These are phyloP conservation scores for Coemansia sp. DNA, from an alignment of 192 early-diverging fungal genomes.

Conservation along the genomic window DNA sequence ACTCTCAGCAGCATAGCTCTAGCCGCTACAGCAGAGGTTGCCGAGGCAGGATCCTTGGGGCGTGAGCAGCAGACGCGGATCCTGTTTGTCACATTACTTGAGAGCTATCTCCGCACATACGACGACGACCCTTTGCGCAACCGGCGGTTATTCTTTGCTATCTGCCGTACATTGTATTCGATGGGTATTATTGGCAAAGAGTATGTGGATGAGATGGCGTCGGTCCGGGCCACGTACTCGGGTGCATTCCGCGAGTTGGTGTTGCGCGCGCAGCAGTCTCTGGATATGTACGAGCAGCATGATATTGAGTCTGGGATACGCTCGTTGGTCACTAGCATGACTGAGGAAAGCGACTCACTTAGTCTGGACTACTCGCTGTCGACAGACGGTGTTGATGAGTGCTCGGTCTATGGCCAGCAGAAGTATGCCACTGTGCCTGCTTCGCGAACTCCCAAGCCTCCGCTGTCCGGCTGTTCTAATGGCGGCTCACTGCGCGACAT, in stretches of 20 bases:
- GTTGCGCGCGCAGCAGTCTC: conserved; percentile 67
- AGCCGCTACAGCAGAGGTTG: conserved; percentile 7
- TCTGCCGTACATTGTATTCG: conserved; percentile 82
- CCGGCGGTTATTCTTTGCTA: conserved; percentile 80
- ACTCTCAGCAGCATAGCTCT: neutral
- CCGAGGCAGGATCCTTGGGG: conserved; percentile 15
- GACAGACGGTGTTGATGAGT: conserved; percentile 9
- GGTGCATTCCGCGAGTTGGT: conserved; percentile 85
- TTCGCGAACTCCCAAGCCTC: neutral
- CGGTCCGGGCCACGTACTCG: conserved; percentile 83
- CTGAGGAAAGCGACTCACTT: conserved; percentile 24
- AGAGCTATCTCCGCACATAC: conserved; percentile 89
- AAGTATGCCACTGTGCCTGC: conserved; percentile 12
- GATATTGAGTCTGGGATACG: conserved; percentile 47
- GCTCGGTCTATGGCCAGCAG: conserved; percentile 9
- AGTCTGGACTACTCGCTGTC: conserved; percentile 21
- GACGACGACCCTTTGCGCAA: conserved; percentile 86
- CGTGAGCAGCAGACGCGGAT: conserved; percentile 73
- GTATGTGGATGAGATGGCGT: conserved; percentile 81
- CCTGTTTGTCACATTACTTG: conserved; percentile 84
- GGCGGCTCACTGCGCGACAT: neutral
- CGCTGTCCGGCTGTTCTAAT: conserved; percentile 3
- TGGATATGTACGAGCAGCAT: conserved; percentile 57
- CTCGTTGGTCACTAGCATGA: conserved; percentile 36
- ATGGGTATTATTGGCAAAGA: conserved; percentile 85